A percentile compares a stretch with the other conserved stretches of the same genome.
Evolutionary conservation across 2,329 filamentous ascomycete species (phyloP).

Genomic region (Pseudopyricularia cyperi): DNA sequence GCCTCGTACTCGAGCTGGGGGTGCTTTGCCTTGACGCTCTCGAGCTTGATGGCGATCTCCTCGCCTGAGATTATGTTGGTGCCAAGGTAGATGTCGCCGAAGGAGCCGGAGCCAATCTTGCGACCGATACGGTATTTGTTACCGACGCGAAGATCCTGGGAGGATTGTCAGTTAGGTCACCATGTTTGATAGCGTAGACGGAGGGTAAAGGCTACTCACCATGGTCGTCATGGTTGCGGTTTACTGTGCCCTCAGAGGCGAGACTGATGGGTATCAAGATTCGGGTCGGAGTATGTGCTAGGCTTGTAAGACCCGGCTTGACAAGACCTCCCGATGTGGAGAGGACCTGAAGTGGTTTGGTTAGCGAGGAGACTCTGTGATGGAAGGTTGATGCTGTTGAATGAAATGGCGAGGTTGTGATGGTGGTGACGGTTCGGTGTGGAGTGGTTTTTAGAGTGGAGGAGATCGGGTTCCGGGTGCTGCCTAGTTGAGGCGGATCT

Average conservation of each 20-base stretch:
- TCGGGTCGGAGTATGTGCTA: background rate
- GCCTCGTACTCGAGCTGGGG: slow-evolving; percentile 98
- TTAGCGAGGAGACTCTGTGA: background rate
- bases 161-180: slow-evolving; percentile 4
- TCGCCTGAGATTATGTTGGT: slow-evolving; percentile 99
- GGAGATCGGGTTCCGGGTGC: no score
- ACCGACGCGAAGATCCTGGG: slow-evolving; percentile 91
- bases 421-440: background rate
- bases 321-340: background rate
- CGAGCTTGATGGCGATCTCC: slow-evolving; percentile 99
- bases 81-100: slow-evolving; percentile 97
- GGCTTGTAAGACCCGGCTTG: background rate
- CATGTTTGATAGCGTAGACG: background rate
- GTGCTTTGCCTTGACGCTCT: slow-evolving; percentile 99
- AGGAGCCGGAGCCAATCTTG: slow-evolving; percentile 95
- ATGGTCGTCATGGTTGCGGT: slow-evolving; percentile 34
- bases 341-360: background rate
- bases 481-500: no score
- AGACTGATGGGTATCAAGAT: background rate
- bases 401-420: background rate
- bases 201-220: slow-evolving; percentile 21
- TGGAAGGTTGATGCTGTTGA: background rate
- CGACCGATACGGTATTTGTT: slow-evolving; percentile 99
- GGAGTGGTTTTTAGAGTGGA: background rate
- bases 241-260: background rate